Evolutionary conservation across 805 yeast genomes (phyloP).

Genomic region (Candida pseudoglaebosa): DNA sequence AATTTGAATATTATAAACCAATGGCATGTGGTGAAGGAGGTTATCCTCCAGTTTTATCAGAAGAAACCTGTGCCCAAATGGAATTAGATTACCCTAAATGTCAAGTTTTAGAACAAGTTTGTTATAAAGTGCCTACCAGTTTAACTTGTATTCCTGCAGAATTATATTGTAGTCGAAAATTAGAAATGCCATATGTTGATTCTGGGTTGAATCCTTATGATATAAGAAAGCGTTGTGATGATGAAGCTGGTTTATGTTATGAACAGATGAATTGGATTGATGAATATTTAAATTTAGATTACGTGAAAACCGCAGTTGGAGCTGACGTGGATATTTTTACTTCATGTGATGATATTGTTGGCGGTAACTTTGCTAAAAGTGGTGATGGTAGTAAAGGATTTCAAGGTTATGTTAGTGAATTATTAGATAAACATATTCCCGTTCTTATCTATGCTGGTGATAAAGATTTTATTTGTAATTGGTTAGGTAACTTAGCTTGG

Average conservation of each 20-base stretch:
- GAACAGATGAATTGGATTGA: slow-evolving; percentile 46
- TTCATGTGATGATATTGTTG: slow-evolving; percentile 47
- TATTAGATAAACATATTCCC: slow-evolving; percentile 55
- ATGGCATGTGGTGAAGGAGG: slow-evolving; percentile 48
- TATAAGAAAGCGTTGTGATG: slow-evolving; percentile 49
- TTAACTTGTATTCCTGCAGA: slow-evolving; percentile 41
- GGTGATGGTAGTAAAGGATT: slow-evolving; percentile 62
- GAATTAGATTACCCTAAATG: slow-evolving; percentile 33
- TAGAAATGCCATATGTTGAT: slow-evolving; percentile 29
- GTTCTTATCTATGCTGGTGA: slow-evolving; percentile 88
- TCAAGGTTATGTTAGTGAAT: slow-evolving; percentile 50
- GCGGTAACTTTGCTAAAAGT: slow-evolving; percentile 46
- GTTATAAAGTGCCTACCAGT: slow-evolving; percentile 29
- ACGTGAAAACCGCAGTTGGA: slow-evolving; percentile 54
- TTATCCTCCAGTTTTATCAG: slow-evolving; percentile 30
- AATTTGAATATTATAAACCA: slow-evolving; percentile 36
- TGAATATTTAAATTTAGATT: slow-evolving; percentile 49
- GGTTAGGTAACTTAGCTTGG: slow-evolving; percentile 79
- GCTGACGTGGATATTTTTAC: slow-evolving; percentile 47
- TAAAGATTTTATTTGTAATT: slow-evolving; percentile 86
- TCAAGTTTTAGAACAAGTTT: slow-evolving; percentile 25
- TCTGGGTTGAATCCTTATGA: slow-evolving; percentile 65
- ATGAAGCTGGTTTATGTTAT: slow-evolving; percentile 52
- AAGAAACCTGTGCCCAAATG: slow-evolving; percentile 30
- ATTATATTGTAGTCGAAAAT: slow-evolving; percentile 24